A percentile compares a stretch with the other conserved stretches of the same genome.
Evolutionary conservation across 257 asterid species (phyloP).

Genomic region (Fraxinus quadrangulata): DNA sequence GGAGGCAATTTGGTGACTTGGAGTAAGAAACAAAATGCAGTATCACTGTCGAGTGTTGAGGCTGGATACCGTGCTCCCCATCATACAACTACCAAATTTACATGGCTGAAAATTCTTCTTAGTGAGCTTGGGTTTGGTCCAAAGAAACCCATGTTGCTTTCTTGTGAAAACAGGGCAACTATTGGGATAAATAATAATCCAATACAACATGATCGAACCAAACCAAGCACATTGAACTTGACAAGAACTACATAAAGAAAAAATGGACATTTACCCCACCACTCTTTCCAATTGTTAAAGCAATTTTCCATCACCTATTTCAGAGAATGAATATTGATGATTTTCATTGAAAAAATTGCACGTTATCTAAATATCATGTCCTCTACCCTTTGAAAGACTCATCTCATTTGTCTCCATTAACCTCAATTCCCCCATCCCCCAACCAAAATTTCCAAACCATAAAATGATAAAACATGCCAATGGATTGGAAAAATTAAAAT

Average conservation of each 20-base stretch:
- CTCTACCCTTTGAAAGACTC: background rate
- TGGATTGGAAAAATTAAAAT: background rate
- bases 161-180: too few relatives aligned
- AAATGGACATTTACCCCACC: background rate
- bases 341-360: background rate
- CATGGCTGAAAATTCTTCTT: too few relatives aligned
- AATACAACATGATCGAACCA: too few relatives aligned
- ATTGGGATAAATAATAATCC: too few relatives aligned
- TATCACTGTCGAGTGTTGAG: too few relatives aligned
- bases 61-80: too few relatives aligned
- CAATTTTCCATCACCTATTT: background rate
- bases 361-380: background rate
- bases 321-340: background rate
- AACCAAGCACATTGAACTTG: too few relatives aligned
- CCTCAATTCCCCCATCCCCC: conserved; percentile 6
- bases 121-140: too few relatives aligned
- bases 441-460: background rate
- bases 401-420: background rate
- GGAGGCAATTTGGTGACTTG: too few relatives aligned
- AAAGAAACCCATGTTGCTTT: too few relatives aligned
- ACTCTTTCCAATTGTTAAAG: background rate
- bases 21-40: too few relatives aligned
- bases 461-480: background rate
- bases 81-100: too few relatives aligned
- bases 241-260: background rate